phyloP scores from a whole-genome alignment of 176 grass and related monocot genomes.

The Eragrostis curvula region DNA sequence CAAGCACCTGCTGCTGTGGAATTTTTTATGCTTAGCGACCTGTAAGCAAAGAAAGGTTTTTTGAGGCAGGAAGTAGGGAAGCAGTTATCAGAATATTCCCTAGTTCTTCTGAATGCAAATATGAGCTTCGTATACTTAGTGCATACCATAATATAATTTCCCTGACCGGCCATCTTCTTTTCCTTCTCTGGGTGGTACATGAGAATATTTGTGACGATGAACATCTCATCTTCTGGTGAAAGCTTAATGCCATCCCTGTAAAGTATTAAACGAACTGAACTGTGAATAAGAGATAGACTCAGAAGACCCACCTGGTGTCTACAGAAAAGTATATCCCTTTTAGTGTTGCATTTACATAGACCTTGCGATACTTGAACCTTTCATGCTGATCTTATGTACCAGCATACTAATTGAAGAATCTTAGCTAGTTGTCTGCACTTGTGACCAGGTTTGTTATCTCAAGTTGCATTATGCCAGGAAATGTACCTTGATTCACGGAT shows the following conservation, averaged over 20 bases:
- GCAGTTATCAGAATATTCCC: slow-evolving; percentile 4
- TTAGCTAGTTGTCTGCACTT: slow-evolving; percentile 8
- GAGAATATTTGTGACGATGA: slow-evolving; percentile 43
- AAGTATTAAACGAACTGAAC: slow-evolving; percentile 11
- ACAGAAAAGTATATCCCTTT: neutral
- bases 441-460: neutral
- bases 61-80: neutral
- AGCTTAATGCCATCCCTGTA: slow-evolving; percentile 42
- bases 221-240: slow-evolving; percentile 37
- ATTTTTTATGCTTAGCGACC: slow-evolving; percentile 40
- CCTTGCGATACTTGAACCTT: slow-evolving; percentile 3
- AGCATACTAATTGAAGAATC: slow-evolving; percentile 22
- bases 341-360: too few species aligned
- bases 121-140: slow-evolving; percentile 32
- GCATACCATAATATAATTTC: slow-evolving; percentile 52
- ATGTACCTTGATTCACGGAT: slow-evolving; percentile 52
- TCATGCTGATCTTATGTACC: slow-evolving; percentile 16
- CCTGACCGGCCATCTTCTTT: slow-evolving; percentile 44
- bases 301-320: slow-evolving; percentile 26
- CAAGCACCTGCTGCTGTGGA: slow-evolving; percentile 52
- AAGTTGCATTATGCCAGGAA: slow-evolving; percentile 19
- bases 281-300: neutral
- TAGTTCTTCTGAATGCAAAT: slow-evolving; percentile 18
- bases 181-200: slow-evolving; percentile 61
- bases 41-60: slow-evolving; percentile 12